These are phyloP conservation scores for Opeltia flavorubescens DNA, from an alignment of 495 filamentous ascomycete species.

Conservation along the genomic window DNA sequence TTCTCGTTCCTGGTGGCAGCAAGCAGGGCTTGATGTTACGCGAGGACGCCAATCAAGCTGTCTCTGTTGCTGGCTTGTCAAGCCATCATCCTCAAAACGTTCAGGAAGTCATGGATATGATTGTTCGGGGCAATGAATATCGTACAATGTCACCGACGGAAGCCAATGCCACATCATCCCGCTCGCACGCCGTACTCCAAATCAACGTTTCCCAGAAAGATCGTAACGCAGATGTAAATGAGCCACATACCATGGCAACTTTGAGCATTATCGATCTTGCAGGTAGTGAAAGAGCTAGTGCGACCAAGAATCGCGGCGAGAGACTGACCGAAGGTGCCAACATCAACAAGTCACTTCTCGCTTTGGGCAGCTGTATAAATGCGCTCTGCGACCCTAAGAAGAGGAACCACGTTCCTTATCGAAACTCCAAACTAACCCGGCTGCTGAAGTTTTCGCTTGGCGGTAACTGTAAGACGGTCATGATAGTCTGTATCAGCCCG, in stretches of 20 bases:
- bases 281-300: slow-evolving; percentile 89
- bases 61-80: slow-evolving; percentile 82
- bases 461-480: slow-evolving; percentile 97
- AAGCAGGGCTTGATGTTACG: slow-evolving; percentile 86
- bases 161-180: slow-evolving; percentile 93
- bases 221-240: slow-evolving; percentile 80
- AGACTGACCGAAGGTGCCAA: slow-evolving; percentile 88
- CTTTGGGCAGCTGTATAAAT: slow-evolving; percentile 95
- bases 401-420: slow-evolving; percentile 88
- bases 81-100: slow-evolving; percentile 83
- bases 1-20: slow-evolving; percentile 73
- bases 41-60: slow-evolving; percentile 86
- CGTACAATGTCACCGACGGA: slow-evolving; percentile 95
- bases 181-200: slow-evolving; percentile 96
- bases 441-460: slow-evolving; percentile 94
- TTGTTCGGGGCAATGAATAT: slow-evolving; percentile 84
- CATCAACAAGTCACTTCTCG: slow-evolving; percentile 96
- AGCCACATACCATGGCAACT: slow-evolving; percentile 95
- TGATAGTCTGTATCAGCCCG: slow-evolving; percentile 98
- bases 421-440: slow-evolving; percentile 93
- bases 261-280: slow-evolving; percentile 96
- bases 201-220: slow-evolving; percentile 93
- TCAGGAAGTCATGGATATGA: slow-evolving; percentile 98
- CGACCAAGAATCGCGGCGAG: slow-evolving; percentile 92
- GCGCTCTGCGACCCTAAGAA: slow-evolving; percentile 90